Evolutionary conservation across 805 yeast genomes (phyloP).

Genomic region (Clavispora vitiphila): DNA sequence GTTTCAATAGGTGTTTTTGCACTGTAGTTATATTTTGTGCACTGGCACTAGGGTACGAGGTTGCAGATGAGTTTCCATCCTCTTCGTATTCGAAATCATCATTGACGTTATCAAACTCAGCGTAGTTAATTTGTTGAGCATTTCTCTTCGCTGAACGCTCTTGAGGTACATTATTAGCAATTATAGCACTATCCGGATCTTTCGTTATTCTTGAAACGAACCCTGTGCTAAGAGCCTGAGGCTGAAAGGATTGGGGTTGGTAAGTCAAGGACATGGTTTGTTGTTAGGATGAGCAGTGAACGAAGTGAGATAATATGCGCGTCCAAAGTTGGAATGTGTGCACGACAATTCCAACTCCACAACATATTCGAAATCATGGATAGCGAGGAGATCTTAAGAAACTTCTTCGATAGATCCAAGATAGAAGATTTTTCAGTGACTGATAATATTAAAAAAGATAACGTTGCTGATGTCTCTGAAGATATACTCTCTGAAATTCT

Average conservation of each 20-base stretch:
- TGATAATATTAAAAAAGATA: not conserved
- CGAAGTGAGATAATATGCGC: not conserved
- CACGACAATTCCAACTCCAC: constrained; percentile 3
- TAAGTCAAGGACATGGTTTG: constrained; percentile 11
- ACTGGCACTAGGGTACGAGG: constrained; percentile 13
- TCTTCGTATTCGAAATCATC: constrained; percentile 38
- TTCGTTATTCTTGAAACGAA: constrained; percentile 62
- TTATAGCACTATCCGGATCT: constrained; percentile 67
- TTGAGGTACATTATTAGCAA: constrained; percentile 63
- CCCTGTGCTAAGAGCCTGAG: constrained; percentile 80
- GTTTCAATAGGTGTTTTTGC: constrained; percentile 24
- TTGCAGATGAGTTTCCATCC: constrained; percentile 5
- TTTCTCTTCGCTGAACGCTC: constrained; percentile 72
- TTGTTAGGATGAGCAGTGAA: not conserved
- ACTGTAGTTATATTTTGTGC: constrained; percentile 32
- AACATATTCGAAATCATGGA: constrained; percentile 5
- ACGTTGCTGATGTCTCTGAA: not conserved
- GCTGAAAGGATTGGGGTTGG: constrained; percentile 29
- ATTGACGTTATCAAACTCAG: constrained; percentile 69
- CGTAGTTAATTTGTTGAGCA: constrained; percentile 71
- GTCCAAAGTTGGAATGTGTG: not conserved
- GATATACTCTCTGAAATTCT: not conserved
- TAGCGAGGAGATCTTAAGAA: constrained; percentile 4
- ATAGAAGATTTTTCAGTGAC: not conserved
- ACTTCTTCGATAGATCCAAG: constrained; percentile 2